Base-by-base conservation (phyloP, 805 yeast genomes). In the Candida peoriensis region DNA sequence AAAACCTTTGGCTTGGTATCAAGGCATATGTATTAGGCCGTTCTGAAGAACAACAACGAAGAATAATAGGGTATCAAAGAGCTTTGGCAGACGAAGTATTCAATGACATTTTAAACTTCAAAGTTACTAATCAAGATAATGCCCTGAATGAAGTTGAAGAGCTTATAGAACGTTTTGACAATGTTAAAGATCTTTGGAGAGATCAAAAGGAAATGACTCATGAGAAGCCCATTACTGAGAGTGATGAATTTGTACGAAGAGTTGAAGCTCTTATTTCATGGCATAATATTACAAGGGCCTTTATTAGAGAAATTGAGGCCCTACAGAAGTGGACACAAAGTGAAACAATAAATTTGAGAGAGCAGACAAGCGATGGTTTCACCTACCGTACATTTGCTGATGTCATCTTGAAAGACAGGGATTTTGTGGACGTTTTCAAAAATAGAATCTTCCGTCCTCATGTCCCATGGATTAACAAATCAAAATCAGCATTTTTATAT, bases 1-100 rank as follows among this genome's bases (percentile, higher is more conserved):
- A 81, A 47, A 86, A 78, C 40, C 61, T 87, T 24, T 93, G 98
- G 98, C 60, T 85, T 36, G 96, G 90, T 17, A 72, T 93, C 14
- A 68, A 85, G 32, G 89, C 97, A 1, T 85, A 83, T 59, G 68
- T 84, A 32, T 77, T 77, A 39, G 89, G 93, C 14, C 70, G 96
- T 40, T 68, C 90, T 0, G 79, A 81, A 36, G 85, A 77, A 24
- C 95, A 86, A 40, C 95, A 90, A 54, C 64, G 72, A 30, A 72
- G 78, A 46, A 69, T 85, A 10, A 72, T 86, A 4, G 65, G 74
- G n/a, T 78, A 78, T 43, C 67, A 84, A 15, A 64, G 96, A 37
- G 74, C 83, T 2, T 62, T 79, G 4, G 87, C 84, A 3, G 94
- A 87, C 55, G 76, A 71, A 10, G 64, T 86, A 0, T 65, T 93